Percentiles rank a stretch among this genome's conserved stretches.
Conservation (phyloP, 257 asterid genomes). For the Solanum clarkiae region DNA sequence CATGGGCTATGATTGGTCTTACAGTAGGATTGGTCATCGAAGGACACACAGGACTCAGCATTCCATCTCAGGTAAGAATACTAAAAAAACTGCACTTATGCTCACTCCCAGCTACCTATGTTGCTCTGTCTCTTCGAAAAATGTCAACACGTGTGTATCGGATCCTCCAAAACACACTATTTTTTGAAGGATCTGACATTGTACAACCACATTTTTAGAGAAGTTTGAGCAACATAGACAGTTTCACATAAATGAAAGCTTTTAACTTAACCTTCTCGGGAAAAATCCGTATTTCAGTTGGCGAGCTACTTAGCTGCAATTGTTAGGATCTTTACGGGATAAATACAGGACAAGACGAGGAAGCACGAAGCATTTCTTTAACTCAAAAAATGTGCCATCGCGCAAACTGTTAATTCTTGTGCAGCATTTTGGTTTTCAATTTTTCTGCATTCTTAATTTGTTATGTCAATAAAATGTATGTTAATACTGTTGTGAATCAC, state of each 20-base stretch:
- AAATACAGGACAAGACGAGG: neutral
- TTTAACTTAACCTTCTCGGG: neutral
- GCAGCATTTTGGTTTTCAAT: neutral
- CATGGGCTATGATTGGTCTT: slow-evolving; percentile 98
- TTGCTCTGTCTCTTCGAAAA: neutral
- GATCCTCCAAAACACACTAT: neutral
- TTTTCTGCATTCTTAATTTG: neutral
- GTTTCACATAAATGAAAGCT: neutral
- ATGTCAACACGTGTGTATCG: neutral
- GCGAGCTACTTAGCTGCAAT: slow-evolving; percentile 62
- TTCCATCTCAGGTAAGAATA: slow-evolving; percentile 51
- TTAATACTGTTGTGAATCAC: neutral
- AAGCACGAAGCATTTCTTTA: neutral
- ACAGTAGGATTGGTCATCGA: slow-evolving; percentile 77
- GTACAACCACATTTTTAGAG: neutral
- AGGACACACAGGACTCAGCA: slow-evolving; percentile 67
- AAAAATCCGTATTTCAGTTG: slow-evolving; percentile 26
- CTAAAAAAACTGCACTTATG: neutral
- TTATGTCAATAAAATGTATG: neutral
- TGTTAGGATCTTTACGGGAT: slow-evolving; percentile 33
- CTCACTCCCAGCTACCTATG: neutral
- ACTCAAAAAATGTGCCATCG: neutral
- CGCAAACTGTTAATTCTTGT: neutral
- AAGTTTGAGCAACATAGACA: neutral
- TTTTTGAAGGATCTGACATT: neutral